Base-by-base conservation (phyloP, 768 basidiomycete species). In the Podaxis sp. region DNA sequence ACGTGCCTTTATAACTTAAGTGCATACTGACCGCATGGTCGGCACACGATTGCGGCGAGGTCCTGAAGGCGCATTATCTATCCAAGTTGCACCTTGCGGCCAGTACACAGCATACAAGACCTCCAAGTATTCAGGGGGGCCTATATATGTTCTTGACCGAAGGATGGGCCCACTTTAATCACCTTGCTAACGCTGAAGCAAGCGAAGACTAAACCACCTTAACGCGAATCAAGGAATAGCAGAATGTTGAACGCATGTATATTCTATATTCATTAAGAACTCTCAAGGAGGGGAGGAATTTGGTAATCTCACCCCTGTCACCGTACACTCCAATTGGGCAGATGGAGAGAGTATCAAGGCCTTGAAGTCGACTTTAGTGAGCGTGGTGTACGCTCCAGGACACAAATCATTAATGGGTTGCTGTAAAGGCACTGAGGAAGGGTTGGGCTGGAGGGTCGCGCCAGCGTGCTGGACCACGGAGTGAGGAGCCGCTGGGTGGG, bases 81-180 rank as follows among this genome's bases (percentile, higher is more conserved):
- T 69, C 87, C 87, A 88, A 0, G 86, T 87, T 0, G 72, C 77
- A 33, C 82, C 76, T 64, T 88, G 84, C 0, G 86, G 86, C 87
- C 87, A 88, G 60, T 84, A 87, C 4, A 88, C 66, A 13, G 84
- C 76, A 55, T 82, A 84, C 6, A 82, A 57, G 22, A 74, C 68
- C 24, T 75, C 64, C 0, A 36, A 61, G 12, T 58, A 30, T 1
- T 22, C 41, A 20, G 62, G 60, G 3, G 65, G 22, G n/a, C 72
- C 73, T 30, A 82, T 64, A 60, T 87, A 87, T 12, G 87, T 66
- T 13, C 85, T 85, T 11, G 85, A 82, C 8, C 81, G 77, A 4
- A 87, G 46, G 22, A 8, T 26, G 36, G 41, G 60, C 6, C 54
- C 60, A 36, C 38, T 48, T n/a, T 26, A 44, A 30, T 55, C 46